Conservation (phyloP, 192 early-diverging fungal genomes). For the Helicostylum pulchrum region DNA sequence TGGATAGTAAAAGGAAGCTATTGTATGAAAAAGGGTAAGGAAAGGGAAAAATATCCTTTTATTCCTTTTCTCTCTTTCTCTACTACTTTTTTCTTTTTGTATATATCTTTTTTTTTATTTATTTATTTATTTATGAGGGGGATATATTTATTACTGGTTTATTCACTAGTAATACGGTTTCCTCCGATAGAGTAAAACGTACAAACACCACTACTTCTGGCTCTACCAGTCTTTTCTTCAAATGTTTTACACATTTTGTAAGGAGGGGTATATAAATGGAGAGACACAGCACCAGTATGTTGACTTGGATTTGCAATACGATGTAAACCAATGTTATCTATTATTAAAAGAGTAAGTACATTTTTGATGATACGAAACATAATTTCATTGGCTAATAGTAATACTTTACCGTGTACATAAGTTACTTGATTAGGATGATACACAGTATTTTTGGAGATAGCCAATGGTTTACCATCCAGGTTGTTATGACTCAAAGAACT, state of each 20-base stretch:
- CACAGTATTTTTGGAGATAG: constrained; percentile 44
- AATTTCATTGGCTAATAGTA: neutral
- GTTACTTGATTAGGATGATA: constrained; percentile 64
- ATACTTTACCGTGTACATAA: constrained; percentile 70
- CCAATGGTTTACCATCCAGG: constrained; percentile 24
- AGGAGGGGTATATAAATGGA: constrained; percentile 91
- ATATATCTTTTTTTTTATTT: neutral
- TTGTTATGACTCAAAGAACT: constrained; percentile 17
- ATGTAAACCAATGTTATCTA: constrained; percentile 84
- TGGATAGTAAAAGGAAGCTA: constrained; percentile 13
- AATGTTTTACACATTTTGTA: constrained; percentile 82
- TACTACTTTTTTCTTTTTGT: constrained; percentile 11
- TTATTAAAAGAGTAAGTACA: constrained; percentile 10
- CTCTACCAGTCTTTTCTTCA: constrained; percentile 68
- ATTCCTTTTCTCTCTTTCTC: constrained; percentile 1
- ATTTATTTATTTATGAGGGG: constrained; percentile 13
- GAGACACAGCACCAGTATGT: constrained; percentile 62
- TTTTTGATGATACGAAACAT: too few relatives aligned
- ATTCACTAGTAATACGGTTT: constrained; percentile 17
- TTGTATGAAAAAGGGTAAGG: constrained; percentile 2
- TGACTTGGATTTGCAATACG: constrained; percentile 67
- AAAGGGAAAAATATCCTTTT: neutral
- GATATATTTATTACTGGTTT: neutral
- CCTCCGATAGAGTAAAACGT: constrained; percentile 63
- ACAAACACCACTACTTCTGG: constrained; percentile 55